phyloP scores from a whole-genome alignment of 108 stramenopile genomes.

The Cyclotella atomus region DNA sequence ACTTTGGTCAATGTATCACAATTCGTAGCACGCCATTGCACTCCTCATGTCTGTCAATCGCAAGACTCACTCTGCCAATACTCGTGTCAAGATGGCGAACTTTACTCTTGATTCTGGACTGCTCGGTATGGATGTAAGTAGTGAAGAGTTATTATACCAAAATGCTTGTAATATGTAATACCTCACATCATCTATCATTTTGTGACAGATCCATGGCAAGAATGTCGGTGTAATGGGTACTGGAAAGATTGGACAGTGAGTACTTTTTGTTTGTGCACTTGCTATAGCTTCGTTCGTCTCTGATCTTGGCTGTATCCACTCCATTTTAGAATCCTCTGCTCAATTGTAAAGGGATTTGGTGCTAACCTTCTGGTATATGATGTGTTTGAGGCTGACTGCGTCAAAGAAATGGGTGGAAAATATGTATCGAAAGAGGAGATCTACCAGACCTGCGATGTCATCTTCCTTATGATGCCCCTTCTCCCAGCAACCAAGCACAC shows the following conservation, averaged over 20 bases:
- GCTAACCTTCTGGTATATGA: conserved; percentile 62
- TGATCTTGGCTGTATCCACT: not conserved
- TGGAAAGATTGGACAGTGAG: conserved; percentile 71
- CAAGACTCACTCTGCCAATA: conserved; percentile 56
- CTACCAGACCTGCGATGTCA: conserved; percentile 64
- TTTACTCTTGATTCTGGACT: conserved; percentile 81
- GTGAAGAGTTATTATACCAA: not conserved
- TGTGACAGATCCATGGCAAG: conserved; percentile 66
- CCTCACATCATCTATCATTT: not conserved
- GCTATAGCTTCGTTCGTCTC: not conserved
- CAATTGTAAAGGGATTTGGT: conserved; percentile 80
- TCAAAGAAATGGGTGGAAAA: conserved; percentile 70
- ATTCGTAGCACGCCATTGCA: conserved; percentile 64
- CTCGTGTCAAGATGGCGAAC: conserved; percentile 75
- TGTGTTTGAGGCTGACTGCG: conserved; percentile 61
- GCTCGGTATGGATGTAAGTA: conserved; percentile 63
- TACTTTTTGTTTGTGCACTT: not conserved
- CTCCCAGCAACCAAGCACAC: conserved; percentile 64
- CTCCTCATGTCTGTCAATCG: conserved; percentile 82
- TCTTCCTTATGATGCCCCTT: conserved; percentile 81
- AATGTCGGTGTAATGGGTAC: conserved; percentile 67
- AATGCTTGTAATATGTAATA: not conserved
- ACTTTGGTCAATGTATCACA: not conserved
- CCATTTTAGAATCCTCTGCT: conserved; percentile 55
- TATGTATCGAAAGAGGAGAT: conserved; percentile 81